These are phyloP conservation scores for Cicer bijugum DNA, from an alignment of 306 rosid genomes.

Conservation along the genomic window DNA sequence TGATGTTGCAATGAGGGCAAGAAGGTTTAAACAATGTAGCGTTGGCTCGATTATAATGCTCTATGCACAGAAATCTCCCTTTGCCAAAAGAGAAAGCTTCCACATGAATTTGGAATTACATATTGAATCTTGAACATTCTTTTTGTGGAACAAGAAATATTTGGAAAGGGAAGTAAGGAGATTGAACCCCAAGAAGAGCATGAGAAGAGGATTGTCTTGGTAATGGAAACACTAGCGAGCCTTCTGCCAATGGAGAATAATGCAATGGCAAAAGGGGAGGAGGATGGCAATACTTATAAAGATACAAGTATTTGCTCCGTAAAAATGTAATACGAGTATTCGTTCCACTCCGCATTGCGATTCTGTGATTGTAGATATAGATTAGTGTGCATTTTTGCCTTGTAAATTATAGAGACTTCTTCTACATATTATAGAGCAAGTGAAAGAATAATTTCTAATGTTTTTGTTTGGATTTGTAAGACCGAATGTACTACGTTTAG, in stretches of 20 bases:
- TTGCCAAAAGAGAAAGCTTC: not conserved
- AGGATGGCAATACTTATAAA: too few species aligned
- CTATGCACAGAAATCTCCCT: conserved; percentile 74
- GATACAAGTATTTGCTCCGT: too few species aligned
- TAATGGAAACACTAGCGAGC: conserved; percentile 67
- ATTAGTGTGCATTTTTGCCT: too few species aligned
- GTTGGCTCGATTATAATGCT: conserved; percentile 82
- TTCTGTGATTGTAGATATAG: too few species aligned
- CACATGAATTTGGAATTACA: not conserved
- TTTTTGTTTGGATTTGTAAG: too few species aligned
- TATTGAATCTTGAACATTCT: not conserved
- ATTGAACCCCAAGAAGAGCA: conserved; percentile 71
- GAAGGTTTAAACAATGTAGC: conserved; percentile 74
- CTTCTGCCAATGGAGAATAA: conserved; percentile 81
- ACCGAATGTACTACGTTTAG: too few species aligned
- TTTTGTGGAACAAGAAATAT: conserved; percentile 60
- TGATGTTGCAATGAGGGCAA: conserved; percentile 70
- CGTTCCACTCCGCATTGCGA: too few species aligned
- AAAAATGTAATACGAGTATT: too few species aligned
- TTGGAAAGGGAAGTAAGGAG: conserved; percentile 77
- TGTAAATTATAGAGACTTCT: too few species aligned
- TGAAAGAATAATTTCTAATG: too few species aligned
- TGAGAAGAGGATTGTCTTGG: conserved; percentile 73
- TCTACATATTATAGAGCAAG: too few species aligned
- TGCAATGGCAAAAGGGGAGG: conserved; percentile 40